Evolutionary conservation across 148 eudicot species (phyloP), one percentile per base, ranked within the genome.

Genomic region (Chenopodium berlandieri): DNA sequence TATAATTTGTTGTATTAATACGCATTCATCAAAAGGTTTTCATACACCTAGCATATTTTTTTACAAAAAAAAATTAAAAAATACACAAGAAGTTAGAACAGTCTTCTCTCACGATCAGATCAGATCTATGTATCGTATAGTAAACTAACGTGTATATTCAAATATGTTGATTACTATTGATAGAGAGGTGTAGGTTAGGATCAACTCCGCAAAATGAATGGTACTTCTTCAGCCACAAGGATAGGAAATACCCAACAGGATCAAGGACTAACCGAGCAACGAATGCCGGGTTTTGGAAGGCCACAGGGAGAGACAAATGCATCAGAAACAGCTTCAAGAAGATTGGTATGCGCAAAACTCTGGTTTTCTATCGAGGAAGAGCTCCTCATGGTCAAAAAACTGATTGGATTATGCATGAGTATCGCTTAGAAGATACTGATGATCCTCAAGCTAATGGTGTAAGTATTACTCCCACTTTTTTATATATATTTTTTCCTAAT

Each of bases 331-430:
- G 77, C 48, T 86, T 88, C 80, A 91, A 92, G 92, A 95, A 93
- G 86, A 95, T 95, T 60, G 98, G 98, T 9, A 95, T 95, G 97
- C 88, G 98, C 30, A 95, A 95, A 82, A 95, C 98, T 47, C 89
- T 95, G 1, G 98, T 95, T 47, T 95, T 95, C 88, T 95, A 95
- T 62, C 84, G 94, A 20, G 98, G 98, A 2, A 78, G 98, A 80
- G 98, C 98, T 77, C 98, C 98, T 37, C 98, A 95, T 67, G 98
- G 98, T 50, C 96, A 95, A 75, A 95, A 95, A 77, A 91, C 96
- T 25, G 97, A 95, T 71, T 95, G 98, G 98, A 95, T 95, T 75
- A 95, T 95, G 98, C 98, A 95, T 20, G 98, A 95, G 79, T 95
- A 93, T 73, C 86, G 98, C 46, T 90, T 95, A 46, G 98, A 95